phyloP scores from a whole-genome alignment of 441 rosid genomes.

The Pelargonium myrrhifolium region DNA sequence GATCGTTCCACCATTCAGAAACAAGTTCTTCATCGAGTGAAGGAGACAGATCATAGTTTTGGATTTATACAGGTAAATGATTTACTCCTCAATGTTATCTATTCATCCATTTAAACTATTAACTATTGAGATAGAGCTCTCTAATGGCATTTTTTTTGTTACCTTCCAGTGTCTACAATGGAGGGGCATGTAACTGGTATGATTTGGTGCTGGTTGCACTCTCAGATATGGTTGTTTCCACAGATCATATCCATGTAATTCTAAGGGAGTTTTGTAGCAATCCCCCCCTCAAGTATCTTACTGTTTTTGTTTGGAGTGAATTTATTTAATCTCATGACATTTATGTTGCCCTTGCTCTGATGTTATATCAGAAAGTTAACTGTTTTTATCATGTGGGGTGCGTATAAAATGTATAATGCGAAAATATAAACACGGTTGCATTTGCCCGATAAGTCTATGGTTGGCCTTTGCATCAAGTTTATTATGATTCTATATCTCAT shows the following conservation, averaged over 20 bases:
- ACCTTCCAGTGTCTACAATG: not conserved
- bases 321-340: no score
- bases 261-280: not conserved
- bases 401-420: no score
- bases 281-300: not conserved
- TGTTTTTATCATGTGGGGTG: no score
- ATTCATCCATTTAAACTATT: not conserved
- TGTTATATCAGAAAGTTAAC: no score
- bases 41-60: slow-evolving; percentile 17
- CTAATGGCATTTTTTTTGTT: not conserved
- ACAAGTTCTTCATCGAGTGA: slow-evolving; percentile 72
- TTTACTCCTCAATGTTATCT: not conserved
- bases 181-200: not conserved
- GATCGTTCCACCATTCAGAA: slow-evolving; percentile 38
- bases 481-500: no score
- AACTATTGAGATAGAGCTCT: no score
- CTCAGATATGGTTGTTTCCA: not conserved
- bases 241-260: not conserved
- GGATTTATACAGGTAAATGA: not conserved
- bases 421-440: no score
- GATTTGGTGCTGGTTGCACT: not conserved
- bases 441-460: no score
- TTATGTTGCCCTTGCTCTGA: no score
- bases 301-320: not conserved
- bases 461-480: no score